Evolutionary conservation across 2,329 filamentous ascomycete genomes (phyloP).

Genomic region (Cryphonectria nitschkei): DNA sequence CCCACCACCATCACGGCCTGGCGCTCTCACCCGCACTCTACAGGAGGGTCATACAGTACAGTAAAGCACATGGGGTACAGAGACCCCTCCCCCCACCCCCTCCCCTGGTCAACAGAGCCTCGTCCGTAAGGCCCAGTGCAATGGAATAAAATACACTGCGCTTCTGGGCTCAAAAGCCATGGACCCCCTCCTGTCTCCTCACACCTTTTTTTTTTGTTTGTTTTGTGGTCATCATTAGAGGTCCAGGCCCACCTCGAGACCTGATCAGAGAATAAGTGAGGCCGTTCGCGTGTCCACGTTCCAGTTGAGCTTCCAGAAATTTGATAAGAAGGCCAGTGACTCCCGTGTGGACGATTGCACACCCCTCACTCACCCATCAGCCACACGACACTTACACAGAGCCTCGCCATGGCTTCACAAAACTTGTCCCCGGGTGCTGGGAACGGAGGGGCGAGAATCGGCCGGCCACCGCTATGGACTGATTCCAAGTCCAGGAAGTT

Average conservation of each 20-base stretch:
- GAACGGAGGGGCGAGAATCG: slow-evolving; percentile 40
- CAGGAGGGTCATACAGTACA: background rate
- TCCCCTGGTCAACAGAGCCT: slow-evolving; percentile 22
- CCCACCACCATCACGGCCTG: slow-evolving; percentile 1
- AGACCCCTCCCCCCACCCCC: no score
- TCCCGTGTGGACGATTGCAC: background rate
- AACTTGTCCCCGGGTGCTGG: slow-evolving; percentile 17
- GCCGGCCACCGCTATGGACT: slow-evolving; percentile 62
- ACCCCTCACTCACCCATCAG: background rate
- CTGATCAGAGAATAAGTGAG: slow-evolving; percentile 2
- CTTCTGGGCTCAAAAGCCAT: slow-evolving; percentile 16
- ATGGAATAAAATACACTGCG: slow-evolving; percentile 26
- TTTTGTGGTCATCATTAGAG: slow-evolving; percentile 1
- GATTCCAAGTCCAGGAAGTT: slow-evolving; percentile 56
- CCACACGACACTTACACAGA: slow-evolving; percentile 13
- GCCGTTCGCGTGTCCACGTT: background rate
- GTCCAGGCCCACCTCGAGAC: slow-evolving; percentile 7
- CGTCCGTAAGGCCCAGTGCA: slow-evolving; percentile 7
- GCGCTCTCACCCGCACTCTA: background rate
- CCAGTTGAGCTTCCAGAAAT: background rate
- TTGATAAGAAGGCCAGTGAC: slow-evolving; percentile 8
- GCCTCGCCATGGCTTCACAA: slow-evolving; percentile 23
- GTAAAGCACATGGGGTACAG: background rate
- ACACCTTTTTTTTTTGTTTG: background rate
- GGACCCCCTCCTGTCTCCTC: slow-evolving; percentile 15